Base-by-base conservation (phyloP, 306 rosid species). In the Alnus rubra region DNA sequence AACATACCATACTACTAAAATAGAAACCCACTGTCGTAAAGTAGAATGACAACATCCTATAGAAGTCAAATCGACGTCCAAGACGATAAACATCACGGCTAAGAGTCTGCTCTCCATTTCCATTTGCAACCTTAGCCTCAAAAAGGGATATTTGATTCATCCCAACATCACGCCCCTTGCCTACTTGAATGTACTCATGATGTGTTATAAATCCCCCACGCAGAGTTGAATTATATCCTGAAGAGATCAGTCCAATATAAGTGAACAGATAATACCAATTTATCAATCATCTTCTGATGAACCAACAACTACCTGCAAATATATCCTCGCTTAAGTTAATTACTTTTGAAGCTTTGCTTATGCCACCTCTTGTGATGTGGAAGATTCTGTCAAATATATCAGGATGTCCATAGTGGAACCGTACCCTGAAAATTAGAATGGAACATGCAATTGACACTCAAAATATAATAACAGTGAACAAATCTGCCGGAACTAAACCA, bases 1-100 rank as follows among this genome's bases (percentile, higher is more conserved):
- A 6, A 55, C 83, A 81, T 92, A 95, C 97, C 98, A 95, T 91
- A 87, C 92, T 89, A 69, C 93, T 95, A 88, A 95, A 95, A 83
- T 95, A 95, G 98, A 95, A 93, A 78, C 99, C 99, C 78, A 95
- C 96, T 77, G 99, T 93, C 54, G 99, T 93, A 90, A 95, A 93
- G 92, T 95, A 95, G 90, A 93, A 95, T 0, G 99, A 95, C 82
- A 95, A 71, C 98, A 93, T 95, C 77, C 99, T 90, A 74, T 68
- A 95, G 94, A 95, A 95, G 82, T 93, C 99, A 81, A 95, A 95
- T 45, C 93, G 92, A 44, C 93, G 91, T 52, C 99, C 99, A 79
- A 95, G 99, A 71, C 99, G 86, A 75, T 93, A 95, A 80, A 93
- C 99, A 87, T 95, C 99, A 44, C 99, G 98, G 84, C 99, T 88